Evolutionary conservation across 331 rosid species (phyloP), one percentile per base, ranked within the genome.

Genomic region (Quercus tomentella): DNA sequence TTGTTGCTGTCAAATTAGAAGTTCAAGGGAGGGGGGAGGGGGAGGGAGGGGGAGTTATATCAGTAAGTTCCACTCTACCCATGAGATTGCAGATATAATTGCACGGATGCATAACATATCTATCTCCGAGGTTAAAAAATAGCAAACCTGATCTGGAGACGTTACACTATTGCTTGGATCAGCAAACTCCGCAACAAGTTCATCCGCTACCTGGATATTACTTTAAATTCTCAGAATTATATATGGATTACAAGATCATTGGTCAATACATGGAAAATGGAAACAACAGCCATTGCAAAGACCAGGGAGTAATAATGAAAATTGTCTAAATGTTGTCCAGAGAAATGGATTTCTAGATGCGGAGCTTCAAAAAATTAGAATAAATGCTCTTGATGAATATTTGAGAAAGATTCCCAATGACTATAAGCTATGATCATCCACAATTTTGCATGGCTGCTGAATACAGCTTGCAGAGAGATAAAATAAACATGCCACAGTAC

Each of bases 101-200:
- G 37, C 76, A 62, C 72, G 26, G 31, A 78, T 68, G 41, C 61
- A 60, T 71, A 75, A 69, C 56, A 57, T 15, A 45, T 25, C 30
- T 30, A 65, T 56, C 43, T 45, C 20, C 63, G 3, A 49, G n/a
- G 75, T 28, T 69, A 69, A 55, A 76, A 66, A 55, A 63, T 61
- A 67, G 20, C 73, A 78, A 86, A 94, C 98, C 97, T 94, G 98
- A 85, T 91, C 98, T 9, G 98, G 93, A 52, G 97, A 57, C 52
- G 88, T 86, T 71, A 86, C 85, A 78, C 93, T 79, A 71, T 81
- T 87, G 83, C 87, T 63, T 82, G 97, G 98, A 72, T 92, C 98
- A 68, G 97, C 80, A 67, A 92, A 94, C 84, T 94, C 98, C 2
- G 97, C 93, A 37, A 94, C 98, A 43, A 94, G 97, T 86, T 94